These are phyloP conservation scores for Phytophthora chlamydospora DNA, from an alignment of 352 stramenopile species.

Conservation along the genomic window DNA sequence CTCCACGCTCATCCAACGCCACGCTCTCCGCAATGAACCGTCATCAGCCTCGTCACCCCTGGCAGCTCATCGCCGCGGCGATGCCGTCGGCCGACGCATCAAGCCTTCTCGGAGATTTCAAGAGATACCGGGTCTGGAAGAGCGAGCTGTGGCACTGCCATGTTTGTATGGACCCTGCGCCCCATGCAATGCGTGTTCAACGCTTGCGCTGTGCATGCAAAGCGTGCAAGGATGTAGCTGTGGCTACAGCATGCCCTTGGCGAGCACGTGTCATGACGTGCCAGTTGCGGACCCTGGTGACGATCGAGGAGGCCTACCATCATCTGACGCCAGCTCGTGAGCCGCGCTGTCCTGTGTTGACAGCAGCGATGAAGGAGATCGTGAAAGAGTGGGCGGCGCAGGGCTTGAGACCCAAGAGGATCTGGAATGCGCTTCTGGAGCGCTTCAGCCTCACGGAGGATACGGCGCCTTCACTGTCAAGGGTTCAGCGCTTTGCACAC, in stretches of 20 bases:
- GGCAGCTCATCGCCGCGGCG: background rate
- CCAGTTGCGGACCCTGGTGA: background rate
- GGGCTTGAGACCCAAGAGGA: slow-evolving; percentile 17
- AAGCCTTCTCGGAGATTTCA: slow-evolving; percentile 2
- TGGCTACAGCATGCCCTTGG: slow-evolving; percentile 4
- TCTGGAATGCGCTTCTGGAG: slow-evolving; percentile 12
- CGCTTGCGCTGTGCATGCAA: slow-evolving; percentile 3
- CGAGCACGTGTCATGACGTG: slow-evolving; percentile 19
- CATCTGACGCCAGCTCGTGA: background rate
- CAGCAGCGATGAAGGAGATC: slow-evolving; percentile 12
- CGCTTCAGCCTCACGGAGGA: slow-evolving; percentile 12
- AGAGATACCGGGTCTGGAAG: slow-evolving; percentile 5
- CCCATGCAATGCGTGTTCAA: slow-evolving; percentile 5
- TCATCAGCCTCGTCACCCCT: background rate
- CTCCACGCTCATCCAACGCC: background rate
- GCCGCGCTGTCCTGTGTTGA: slow-evolving; percentile 10
- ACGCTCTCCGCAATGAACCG: no score
- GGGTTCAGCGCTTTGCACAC: slow-evolving; percentile 11
- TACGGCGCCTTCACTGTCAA: background rate
- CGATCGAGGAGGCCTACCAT: slow-evolving; percentile 16
- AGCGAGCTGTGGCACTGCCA: slow-evolving; percentile 6
- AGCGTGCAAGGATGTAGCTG: background rate
- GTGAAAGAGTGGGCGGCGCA: slow-evolving; percentile 8
- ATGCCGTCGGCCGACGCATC: background rate
- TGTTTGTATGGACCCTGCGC: slow-evolving; percentile 1